Percentiles rank a stretch among this genome's conserved stretches.
Evolutionary conservation across 2,329 filamentous ascomycete genomes (phyloP).

Genomic region (Cladosporium sp.): DNA sequence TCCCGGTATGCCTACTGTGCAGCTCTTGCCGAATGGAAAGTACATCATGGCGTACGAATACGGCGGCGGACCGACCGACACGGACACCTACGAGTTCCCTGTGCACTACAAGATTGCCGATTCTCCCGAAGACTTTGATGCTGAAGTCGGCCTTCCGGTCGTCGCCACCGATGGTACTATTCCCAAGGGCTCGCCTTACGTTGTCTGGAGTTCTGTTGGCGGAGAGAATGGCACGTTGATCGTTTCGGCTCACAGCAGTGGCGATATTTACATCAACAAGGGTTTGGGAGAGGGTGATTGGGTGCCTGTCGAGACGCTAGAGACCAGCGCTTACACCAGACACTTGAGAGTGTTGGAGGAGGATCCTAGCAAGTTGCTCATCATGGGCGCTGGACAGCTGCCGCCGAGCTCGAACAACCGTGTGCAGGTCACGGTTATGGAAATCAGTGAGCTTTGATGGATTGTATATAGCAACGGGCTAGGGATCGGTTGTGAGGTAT

Average conservation of each 20-base stretch:
- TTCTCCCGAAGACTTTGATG: conserved; percentile 43
- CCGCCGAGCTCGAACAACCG: conserved; percentile 6
- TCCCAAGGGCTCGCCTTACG: conserved; percentile 45
- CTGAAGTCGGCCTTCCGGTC: conserved; percentile 36
- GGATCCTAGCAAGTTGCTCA: conserved; percentile 9
- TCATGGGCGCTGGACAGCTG: conserved; percentile 10
- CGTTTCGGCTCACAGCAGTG: conserved; percentile 24
- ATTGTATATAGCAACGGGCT: not conserved
- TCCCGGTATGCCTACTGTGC: conserved; percentile 63
- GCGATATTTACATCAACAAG: conserved; percentile 9
- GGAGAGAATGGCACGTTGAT: conserved; percentile 47
- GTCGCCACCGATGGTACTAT: conserved; percentile 40
- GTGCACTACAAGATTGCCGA: conserved; percentile 47
- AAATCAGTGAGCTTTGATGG: conserved; percentile 5
- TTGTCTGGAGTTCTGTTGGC: conserved; percentile 47
- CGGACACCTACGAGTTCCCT: conserved; percentile 29
- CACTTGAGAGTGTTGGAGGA: conserved; percentile 4
- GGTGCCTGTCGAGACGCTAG: not conserved
- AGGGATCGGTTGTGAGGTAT: no score
- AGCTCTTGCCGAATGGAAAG: conserved; percentile 34
- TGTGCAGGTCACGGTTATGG: not conserved
- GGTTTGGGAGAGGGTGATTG: conserved; percentile 4
- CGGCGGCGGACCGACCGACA: conserved; percentile 45
- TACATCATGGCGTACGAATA: conserved; percentile 63
- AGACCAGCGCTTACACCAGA: conserved; percentile 7